Evolutionary conservation across 106 monocot genomes (phyloP).

Genomic region (Agapanthus africanus): DNA sequence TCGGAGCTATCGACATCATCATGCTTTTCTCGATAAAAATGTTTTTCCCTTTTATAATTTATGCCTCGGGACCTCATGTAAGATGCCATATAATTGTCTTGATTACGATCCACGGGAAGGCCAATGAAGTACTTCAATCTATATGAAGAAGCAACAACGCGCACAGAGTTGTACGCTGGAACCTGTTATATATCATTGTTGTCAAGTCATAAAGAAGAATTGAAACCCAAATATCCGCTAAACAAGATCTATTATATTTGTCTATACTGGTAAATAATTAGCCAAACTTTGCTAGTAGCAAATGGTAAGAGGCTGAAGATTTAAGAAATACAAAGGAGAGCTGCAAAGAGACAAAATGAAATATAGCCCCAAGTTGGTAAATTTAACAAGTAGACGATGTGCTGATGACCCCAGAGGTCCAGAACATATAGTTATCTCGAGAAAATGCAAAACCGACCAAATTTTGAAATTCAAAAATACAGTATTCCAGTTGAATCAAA

Average conservation of each 20-base stretch:
- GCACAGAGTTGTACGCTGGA: constrained; percentile 63
- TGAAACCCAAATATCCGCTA: neutral
- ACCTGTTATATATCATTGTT: constrained; percentile 38
- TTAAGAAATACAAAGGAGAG: too few species aligned
- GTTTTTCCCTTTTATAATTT: constrained; percentile 13
- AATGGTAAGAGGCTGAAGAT: neutral
- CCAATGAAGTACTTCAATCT: constrained; percentile 61
- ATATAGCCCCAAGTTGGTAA: too few species aligned
- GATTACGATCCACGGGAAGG: constrained; percentile 15
- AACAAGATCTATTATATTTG: neutral
- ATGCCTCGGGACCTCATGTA: constrained; percentile 8
- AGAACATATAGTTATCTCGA: too few species aligned
- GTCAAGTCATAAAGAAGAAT: neutral
- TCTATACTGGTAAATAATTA: too few species aligned
- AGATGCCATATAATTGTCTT: neutral
- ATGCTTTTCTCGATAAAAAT: constrained; percentile 8
- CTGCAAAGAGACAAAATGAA: neutral
- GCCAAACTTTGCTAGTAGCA: too few species aligned
- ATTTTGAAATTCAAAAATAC: neutral
- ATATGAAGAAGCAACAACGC: constrained; percentile 54
- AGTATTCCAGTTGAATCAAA: neutral
- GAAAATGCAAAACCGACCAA: neutral
- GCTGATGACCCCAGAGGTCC: too few species aligned
- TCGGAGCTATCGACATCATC: constrained; percentile 3
- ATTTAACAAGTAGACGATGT: too few species aligned